phyloP scores from a whole-genome alignment of 805 yeast genomes.

The Saccharomycopsis amapae region DNA sequence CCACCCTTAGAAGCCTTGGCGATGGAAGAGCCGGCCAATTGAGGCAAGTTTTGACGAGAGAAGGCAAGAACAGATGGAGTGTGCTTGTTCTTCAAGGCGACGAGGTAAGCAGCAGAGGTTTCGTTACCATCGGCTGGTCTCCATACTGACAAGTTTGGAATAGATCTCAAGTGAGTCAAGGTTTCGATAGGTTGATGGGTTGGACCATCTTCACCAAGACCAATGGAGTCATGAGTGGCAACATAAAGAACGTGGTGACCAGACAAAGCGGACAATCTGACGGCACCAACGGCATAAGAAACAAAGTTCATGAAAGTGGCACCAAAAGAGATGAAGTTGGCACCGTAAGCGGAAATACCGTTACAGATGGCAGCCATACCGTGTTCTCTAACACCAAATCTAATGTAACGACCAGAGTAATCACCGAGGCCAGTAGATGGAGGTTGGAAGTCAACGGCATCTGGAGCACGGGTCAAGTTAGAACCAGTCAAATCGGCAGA shows the following conservation, averaged over 20 bases:
- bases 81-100: conserved; percentile 49
- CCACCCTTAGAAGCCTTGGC: conserved; percentile 96
- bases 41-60: conserved; percentile 86
- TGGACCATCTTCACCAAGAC: conserved; percentile 91
- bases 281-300: conserved; percentile 80
- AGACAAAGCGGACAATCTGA: conserved; percentile 76
- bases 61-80: conserved; percentile 74
- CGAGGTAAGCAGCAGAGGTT: conserved; percentile 73
- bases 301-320: conserved; percentile 97
- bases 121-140: conserved; percentile 94
- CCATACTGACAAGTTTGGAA: conserved; percentile 79
- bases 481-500: conserved; percentile 98
- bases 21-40: conserved; percentile 83
- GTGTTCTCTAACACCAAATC: conserved; percentile 99
- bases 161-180: conserved; percentile 77
- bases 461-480: conserved; percentile 83
- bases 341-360: conserved; percentile 89
- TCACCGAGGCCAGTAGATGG: conserved; percentile 73
- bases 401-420: conserved; percentile 86
- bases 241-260: conserved; percentile 82
- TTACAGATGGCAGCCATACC: conserved; percentile 98
- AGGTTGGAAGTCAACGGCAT: conserved; percentile 88
- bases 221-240: conserved; percentile 86
- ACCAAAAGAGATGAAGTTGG: conserved; percentile 83
- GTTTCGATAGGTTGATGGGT: conserved; percentile 92